Evolutionary conservation across 164 flowering plant species (phyloP), one percentile per base, ranked within the genome.

Genomic region (Aristolochia contorta): DNA sequence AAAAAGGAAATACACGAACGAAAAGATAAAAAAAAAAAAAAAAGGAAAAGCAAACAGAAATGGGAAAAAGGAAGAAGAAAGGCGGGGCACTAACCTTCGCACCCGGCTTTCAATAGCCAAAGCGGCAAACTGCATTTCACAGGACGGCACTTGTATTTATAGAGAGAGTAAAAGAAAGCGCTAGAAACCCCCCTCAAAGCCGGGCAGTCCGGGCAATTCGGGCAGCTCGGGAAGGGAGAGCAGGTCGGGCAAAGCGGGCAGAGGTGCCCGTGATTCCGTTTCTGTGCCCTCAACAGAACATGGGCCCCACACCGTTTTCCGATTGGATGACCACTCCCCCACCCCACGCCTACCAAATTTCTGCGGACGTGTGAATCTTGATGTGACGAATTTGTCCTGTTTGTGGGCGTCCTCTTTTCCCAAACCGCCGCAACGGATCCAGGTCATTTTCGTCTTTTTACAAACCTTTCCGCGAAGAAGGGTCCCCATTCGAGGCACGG

Each of bases 51-150:
- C 9, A 61, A 6, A 50, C n/a, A n/a, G n/a, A n/a, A n/a, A n/a
- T n/a, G n/a, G n/a, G n/a, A 25, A 43, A 32, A 33, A 57, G 57
- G 21, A 30, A 48, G 30, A 43, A 30, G 60, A 64, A 30, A 27
- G 62, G 22, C 50, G 23, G 20, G 16, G 50, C 50, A 19, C 20
- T 16, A 57, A 57, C 61, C 62, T 65, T 21, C 21, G 37, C 68
- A 43, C n/a, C 10, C 6, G 49, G 20, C 58, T 49, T 65, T 53
- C 37, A 25, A 58, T 32, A 45, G 68, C 69, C 64, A 47, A 54
- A 54, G 69, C 60, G 65, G 69, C 69, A 67, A 67, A 67, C 69
- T 67, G 69, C 69, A 14, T 60, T 60, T 60, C 49, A 60, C 64
- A 2, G 41, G 60, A 21, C 69, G 64, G 51, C 53, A 24, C 54